Evolutionary conservation across 345 rosid species (phyloP).

Genomic region (Kandelia obovata): DNA sequence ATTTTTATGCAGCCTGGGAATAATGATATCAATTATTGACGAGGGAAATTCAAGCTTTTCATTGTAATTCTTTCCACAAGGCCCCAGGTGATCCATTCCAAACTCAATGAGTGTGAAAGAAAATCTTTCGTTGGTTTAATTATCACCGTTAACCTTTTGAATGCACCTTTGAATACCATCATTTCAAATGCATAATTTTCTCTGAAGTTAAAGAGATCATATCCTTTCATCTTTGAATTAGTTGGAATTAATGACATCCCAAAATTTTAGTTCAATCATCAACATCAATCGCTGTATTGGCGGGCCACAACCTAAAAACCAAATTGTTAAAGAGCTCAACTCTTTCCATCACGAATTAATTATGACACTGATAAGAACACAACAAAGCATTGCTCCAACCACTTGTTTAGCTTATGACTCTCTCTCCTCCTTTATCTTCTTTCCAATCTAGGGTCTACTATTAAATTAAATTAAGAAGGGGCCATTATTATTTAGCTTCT

Average conservation of each 20-base stretch:
- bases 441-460: background rate
- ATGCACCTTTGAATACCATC: background rate
- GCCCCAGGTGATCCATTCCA: too few relatives aligned
- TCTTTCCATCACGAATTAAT: slow-evolving; percentile 8
- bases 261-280: slow-evolving; percentile 18
- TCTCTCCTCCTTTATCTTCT: background rate
- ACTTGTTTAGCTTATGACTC: background rate
- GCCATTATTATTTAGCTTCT: background rate
- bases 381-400: slow-evolving; percentile 15
- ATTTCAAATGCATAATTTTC: background rate
- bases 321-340: slow-evolving; percentile 22
- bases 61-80: too few relatives aligned
- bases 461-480: too few relatives aligned
- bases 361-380: slow-evolving; percentile 8
- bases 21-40: too few relatives aligned
- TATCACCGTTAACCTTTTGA: background rate
- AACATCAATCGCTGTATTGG: slow-evolving; percentile 22
- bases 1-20: too few relatives aligned
- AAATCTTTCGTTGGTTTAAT: background rate
- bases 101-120: too few relatives aligned
- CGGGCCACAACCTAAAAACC: slow-evolving; percentile 8
- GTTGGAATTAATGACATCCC: slow-evolving; percentile 16
- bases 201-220: background rate
- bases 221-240: background rate
- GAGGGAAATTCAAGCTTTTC: too few relatives aligned